phyloP scores from a whole-genome alignment of 345 rosid genomes.

The Bruguiera gymnorhiza region DNA sequence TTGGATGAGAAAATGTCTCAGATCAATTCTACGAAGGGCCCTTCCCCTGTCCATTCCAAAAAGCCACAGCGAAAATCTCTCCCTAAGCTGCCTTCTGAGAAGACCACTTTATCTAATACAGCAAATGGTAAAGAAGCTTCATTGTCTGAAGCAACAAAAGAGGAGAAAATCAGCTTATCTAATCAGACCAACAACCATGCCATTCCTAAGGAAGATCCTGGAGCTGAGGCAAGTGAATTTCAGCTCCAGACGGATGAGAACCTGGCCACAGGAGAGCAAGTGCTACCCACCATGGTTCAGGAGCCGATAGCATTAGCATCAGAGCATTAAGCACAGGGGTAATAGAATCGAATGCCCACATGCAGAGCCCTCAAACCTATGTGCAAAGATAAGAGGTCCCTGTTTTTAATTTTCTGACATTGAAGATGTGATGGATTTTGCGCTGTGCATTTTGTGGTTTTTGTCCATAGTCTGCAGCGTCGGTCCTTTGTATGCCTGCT shows the following conservation, averaged over 20 bases:
- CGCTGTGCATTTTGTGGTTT: conserved; percentile 28
- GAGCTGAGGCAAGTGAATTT: conserved; percentile 31
- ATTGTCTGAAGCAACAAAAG: conserved; percentile 21
- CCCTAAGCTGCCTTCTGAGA: conserved; percentile 88
- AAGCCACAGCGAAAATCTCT: conserved; percentile 78
- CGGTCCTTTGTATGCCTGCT: conserved; percentile 39
- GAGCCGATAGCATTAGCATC: conserved; percentile 33
- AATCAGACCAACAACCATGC: conserved; percentile 12
- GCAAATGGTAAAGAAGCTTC: conserved; percentile 17
- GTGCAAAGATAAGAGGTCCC: conserved; percentile 32
- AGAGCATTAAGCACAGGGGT: conserved; percentile 31
- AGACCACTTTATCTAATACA: conserved; percentile 40
- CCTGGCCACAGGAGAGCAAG: conserved; percentile 35
- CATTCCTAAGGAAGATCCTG: conserved; percentile 19
- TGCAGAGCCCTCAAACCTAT: conserved; percentile 19
- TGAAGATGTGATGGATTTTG: conserved; percentile 27
- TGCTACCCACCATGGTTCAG: conserved; percentile 29
- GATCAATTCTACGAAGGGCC: conserved; percentile 43
- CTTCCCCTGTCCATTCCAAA: conserved; percentile 46
- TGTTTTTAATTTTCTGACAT: conserved; percentile 24
- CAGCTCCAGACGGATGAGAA: conserved; percentile 28
- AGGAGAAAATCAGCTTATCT: conserved; percentile 13
- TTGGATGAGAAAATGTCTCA: conserved; percentile 56
- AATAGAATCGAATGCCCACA: conserved; percentile 21
- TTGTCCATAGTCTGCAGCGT: conserved; percentile 37